A percentile compares a stretch with the other conserved stretches of the same genome.
Evolutionary conservation across 1,139 yeast species (phyloP).

Genomic region (Hyphopichia wangnamkhiaoensis): DNA sequence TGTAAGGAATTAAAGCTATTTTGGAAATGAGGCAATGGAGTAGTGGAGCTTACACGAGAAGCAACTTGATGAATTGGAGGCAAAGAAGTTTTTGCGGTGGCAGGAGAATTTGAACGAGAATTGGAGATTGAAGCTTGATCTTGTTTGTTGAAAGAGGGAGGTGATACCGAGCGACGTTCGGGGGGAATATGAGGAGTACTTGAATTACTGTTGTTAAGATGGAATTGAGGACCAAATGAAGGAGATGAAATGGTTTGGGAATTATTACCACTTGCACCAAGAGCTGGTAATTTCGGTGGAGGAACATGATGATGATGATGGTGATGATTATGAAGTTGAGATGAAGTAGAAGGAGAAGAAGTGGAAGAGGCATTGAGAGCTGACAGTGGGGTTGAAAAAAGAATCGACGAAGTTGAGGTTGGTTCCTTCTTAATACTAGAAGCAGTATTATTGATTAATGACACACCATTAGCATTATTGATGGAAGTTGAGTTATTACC

Average conservation of each 20-base stretch:
- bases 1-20: constrained; percentile 13
- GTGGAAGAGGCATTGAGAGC: constrained; percentile 25
- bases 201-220: constrained; percentile 13
- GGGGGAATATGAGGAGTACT: constrained; percentile 10
- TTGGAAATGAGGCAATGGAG: constrained; percentile 30
- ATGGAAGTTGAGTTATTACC: constrained; percentile 33
- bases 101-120: constrained; percentile 17
- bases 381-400: constrained; percentile 37
- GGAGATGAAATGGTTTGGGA: constrained; percentile 30
- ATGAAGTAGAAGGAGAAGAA: not conserved
- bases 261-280: constrained; percentile 20
- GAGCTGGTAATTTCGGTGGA: constrained; percentile 36
- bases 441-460: constrained; percentile 28
- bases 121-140: constrained; percentile 7
- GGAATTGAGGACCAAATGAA: constrained; percentile 48
- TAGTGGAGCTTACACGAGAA: constrained; percentile 13
- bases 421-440: constrained; percentile 16
- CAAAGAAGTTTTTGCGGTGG: constrained; percentile 22
- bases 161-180: constrained; percentile 3
- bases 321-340: not conserved
- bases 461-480: constrained; percentile 26
- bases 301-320: constrained; percentile 1
- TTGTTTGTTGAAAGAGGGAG: too few relatives aligned
- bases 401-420: constrained; percentile 10
- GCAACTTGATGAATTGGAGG: constrained; percentile 39